Base-by-base conservation (phyloP, 495 filamentous ascomycete species). In the Staphylotrichum tortipilum region DNA sequence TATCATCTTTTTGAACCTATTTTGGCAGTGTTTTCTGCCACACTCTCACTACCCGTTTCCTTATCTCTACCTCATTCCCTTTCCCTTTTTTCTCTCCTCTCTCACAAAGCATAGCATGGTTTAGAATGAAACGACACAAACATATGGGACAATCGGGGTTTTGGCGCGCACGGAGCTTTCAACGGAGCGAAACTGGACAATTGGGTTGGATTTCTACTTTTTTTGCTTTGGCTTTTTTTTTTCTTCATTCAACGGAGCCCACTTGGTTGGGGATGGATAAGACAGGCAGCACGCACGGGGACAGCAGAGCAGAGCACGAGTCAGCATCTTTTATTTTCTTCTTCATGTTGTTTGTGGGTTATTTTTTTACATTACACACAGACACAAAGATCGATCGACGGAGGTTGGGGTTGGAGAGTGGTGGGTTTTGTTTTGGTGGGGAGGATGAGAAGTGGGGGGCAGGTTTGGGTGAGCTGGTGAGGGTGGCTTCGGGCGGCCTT, bases 61-160 rank as follows among this genome's bases (percentile, higher is more conserved):
- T 10, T 28, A 7, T 28, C 6, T 28, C n/a, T n/a, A n/a, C n/a
- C n/a, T 46, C 49, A 31, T 18, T 36, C 47, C 26, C 30, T 31
- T 6, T 7, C 36, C 15, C 14, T 55, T 48, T 49, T 46, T 37
- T 30, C 11, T 37, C 36, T 52, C 26, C 9, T 43, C 50, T 53
- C 48, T 46, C 53, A 50, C 19, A 29, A 43, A 57, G 60, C 60
- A 65, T 65, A 63, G 62, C 62, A 65, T 63, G 60, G 55, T 63
- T 56, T 57, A 55, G 45, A 63, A 61, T 49, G 56, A 59, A 58
- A 59, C 52, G 53, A 63, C 57, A 58, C 41, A 48, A 48, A 42
- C 44, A 44, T 43, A 49, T 26, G 29, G 44, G 44, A n/a, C 45
- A 48, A n/a, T n/a, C 21, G 2, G 24, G 34, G 35, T 54, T 24